Conservation (phyloP, 345 rosid species). For the Acer negundo region DNA sequence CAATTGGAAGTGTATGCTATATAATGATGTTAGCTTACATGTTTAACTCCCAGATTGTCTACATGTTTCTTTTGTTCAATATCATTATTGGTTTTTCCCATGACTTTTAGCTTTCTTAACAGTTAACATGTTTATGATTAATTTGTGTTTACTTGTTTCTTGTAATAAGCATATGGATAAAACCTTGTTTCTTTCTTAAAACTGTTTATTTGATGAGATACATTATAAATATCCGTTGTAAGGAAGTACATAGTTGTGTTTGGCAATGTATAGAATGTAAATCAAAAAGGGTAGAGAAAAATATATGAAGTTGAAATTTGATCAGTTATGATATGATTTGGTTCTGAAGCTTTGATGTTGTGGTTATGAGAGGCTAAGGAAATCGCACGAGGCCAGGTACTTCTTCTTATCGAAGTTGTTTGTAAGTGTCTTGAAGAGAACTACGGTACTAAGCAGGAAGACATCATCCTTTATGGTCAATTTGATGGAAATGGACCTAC, state of each 20-base stretch:
- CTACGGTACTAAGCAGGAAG: too few relatives aligned
- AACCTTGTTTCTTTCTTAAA: too few relatives aligned
- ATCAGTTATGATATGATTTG: background rate
- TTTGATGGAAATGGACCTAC: too few relatives aligned
- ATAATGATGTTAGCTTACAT: background rate
- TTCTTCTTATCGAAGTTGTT: too few relatives aligned
- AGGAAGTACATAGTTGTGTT: too few relatives aligned
- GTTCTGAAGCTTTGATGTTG: background rate
- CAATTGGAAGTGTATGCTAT: background rate
- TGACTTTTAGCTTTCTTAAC: background rate
- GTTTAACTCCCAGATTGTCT: constrained; percentile 1
- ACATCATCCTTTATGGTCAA: too few relatives aligned
- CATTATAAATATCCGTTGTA: too few relatives aligned
- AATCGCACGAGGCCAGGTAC: too few relatives aligned
- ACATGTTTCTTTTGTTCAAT: background rate
- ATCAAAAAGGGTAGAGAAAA: background rate
- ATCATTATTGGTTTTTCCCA: background rate
- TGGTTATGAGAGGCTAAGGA: too few relatives aligned
- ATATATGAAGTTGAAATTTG: background rate
- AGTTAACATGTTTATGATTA: background rate
- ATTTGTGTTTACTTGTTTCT: background rate
- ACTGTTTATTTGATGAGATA: too few relatives aligned
- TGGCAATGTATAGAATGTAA: background rate
- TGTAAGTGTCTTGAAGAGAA: too few relatives aligned
- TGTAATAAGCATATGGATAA: too few relatives aligned